Base-by-base conservation (phyloP, 805 yeast species). In the Wickerhamomyces rabaulensis region DNA sequence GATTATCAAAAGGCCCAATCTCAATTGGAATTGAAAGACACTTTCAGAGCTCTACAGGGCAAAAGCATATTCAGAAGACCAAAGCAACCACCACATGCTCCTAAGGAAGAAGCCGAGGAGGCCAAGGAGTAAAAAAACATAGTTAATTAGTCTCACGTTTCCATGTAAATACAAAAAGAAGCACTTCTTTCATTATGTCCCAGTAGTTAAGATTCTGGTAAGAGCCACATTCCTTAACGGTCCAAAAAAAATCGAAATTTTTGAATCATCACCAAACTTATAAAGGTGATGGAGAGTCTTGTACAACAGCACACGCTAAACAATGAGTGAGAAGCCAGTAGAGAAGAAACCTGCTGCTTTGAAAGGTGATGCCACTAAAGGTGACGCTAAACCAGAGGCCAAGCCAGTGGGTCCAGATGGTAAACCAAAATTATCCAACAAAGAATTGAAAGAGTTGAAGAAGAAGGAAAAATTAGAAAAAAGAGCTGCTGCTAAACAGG, bases 381-480 rank as follows among this genome's bases (percentile, higher is more conserved):
- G n/a, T 19, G 38, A 45, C 6, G 13, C 31, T n/a, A 31, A 41
- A 36, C 20, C 43, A n/a, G 39, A 42, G 37, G n/a, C n/a, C n/a
- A 29, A 25, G n/a, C 6, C 15, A 13, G 41, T 41, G 47, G 41
- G 43, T 8, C 35, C 27, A 12, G 50, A 45, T 15, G 36, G 48
- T 20, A 61, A 58, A 27, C 63, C 63, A 49, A 66, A 68, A 46
- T 63, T 84, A 39, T 67, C 87, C 9, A 87, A 87, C 54, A 90
- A 89, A 57, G 95, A 91, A 64, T 72, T 88, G 51, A 91, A 91
- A 64, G 97, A 88, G 57, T 70, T 82, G 63, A 87, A 89, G 63
- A 91, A 90, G 71, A 80, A 80, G 57, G 96, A 90, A 60, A 91
- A 92, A 68, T 94, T 94, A 13, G 95, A 94, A 36, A 87, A 88